Conservation (phyloP, 1,284 basidiomycete genomes). For the Caloboletus firmus region DNA sequence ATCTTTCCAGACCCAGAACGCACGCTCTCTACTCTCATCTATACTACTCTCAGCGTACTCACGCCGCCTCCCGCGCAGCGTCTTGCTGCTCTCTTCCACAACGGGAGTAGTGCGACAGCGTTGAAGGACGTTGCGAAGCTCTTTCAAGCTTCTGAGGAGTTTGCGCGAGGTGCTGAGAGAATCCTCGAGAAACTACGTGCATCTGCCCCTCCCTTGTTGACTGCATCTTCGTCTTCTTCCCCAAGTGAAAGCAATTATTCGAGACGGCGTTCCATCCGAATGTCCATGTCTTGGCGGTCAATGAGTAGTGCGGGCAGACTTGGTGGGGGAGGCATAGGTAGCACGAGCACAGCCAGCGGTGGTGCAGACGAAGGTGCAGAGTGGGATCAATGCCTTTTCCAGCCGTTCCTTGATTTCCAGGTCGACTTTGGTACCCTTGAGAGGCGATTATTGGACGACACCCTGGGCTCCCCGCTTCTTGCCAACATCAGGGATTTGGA, state of each 20-base stretch:
- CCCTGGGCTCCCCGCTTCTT: slow-evolving; percentile 40
- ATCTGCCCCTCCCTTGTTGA: slow-evolving; percentile 36
- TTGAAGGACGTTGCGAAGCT: slow-evolving; percentile 70
- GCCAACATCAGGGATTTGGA: slow-evolving; percentile 40
- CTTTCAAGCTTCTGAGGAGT: slow-evolving; percentile 77
- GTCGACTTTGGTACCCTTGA: slow-evolving; percentile 80
- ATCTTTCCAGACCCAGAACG: slow-evolving; percentile 79
- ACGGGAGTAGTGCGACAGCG: slow-evolving; percentile 57
- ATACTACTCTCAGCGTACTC: slow-evolving; percentile 74
- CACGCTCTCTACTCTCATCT: slow-evolving; percentile 78
- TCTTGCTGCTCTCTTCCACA: slow-evolving; percentile 63
- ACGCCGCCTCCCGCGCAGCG: slow-evolving; percentile 80
- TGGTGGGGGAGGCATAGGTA: slow-evolving; percentile 11
- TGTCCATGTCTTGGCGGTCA: slow-evolving; percentile 71
- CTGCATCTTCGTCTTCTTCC: slow-evolving; percentile 25
- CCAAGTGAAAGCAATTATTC: slow-evolving; percentile 26
- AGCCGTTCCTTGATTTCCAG: slow-evolving; percentile 90
- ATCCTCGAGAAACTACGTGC: slow-evolving; percentile 73
- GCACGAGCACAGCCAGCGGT: slow-evolving; percentile 2
- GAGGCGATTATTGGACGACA: slow-evolving; percentile 59
- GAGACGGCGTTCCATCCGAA: slow-evolving; percentile 62
- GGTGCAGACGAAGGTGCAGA: slow-evolving; percentile 47
- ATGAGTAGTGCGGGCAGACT: slow-evolving; percentile 27
- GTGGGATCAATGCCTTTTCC: slow-evolving; percentile 90
- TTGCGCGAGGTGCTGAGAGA: slow-evolving; percentile 69